Percentiles rank a stretch among this genome's conserved stretches.
phyloP scores from a whole-genome alignment of 257 asterid genomes.

The Osmanthus fragrans region DNA sequence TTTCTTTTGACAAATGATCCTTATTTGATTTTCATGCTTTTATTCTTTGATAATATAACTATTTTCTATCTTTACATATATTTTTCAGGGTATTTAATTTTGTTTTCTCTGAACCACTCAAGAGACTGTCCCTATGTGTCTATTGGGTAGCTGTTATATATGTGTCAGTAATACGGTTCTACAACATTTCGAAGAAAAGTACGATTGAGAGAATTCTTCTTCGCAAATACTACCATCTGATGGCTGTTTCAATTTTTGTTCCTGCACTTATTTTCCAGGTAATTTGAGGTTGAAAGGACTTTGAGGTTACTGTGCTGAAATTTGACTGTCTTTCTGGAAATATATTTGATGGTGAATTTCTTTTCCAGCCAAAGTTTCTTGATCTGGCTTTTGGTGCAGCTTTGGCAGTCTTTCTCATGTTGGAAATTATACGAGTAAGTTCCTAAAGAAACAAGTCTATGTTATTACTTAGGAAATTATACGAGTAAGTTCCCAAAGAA shows the following conservation, averaged over 20 bases:
- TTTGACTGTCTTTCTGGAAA: not conserved
- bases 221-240: constrained; percentile 93
- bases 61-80: constrained; percentile 7
- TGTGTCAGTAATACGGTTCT: constrained; percentile 68
- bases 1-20: constrained; percentile 12
- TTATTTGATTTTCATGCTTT: constrained; percentile 6
- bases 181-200: constrained; percentile 76
- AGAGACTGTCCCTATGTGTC: constrained; percentile 68
- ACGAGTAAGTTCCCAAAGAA: constrained; percentile 61
- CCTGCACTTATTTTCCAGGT: constrained; percentile 55
- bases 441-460: constrained; percentile 16
- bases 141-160: constrained; percentile 79
- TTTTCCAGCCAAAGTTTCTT: constrained; percentile 53
- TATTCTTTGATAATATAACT: constrained; percentile 11
- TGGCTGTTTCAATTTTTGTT: constrained; percentile 69
- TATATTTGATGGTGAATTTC: not conserved
- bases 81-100: constrained; percentile 70
- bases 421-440: constrained; percentile 93
- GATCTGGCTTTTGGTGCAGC: constrained; percentile 94
- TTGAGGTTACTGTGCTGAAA: not conserved
- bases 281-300: no score
- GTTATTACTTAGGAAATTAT: constrained; percentile 49
- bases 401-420: constrained; percentile 75
- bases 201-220: constrained; percentile 91
- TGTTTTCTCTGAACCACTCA: constrained; percentile 78